Percentiles rank a stretch among this genome's conserved stretches.
Evolutionary conservation across 768 basidiomycete species (phyloP).

Genomic region (Lepiota venenata): DNA sequence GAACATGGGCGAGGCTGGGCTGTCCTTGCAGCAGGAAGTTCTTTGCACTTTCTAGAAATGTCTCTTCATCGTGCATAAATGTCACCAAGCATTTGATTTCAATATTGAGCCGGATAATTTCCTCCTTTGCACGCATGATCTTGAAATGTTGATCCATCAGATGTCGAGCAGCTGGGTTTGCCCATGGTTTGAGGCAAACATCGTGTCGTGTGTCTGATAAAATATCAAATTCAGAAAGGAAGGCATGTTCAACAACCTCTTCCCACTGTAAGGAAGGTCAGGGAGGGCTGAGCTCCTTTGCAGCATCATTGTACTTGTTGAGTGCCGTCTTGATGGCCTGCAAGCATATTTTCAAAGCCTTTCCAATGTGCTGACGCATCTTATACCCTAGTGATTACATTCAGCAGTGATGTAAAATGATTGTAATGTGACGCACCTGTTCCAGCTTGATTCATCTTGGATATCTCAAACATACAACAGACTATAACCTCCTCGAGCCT

Average conservation of each 20-base stretch:
- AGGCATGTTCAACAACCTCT: background rate
- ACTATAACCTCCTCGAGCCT: conserved; percentile 19
- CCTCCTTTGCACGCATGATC: conserved; percentile 14
- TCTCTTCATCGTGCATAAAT: conserved; percentile 12
- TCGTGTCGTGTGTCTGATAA: too few species aligned
- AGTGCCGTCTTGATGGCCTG: conserved; percentile 6
- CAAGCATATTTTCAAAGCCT: conserved; percentile 1
- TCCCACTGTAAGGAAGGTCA: conserved; percentile 1
- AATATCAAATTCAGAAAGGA: too few species aligned
- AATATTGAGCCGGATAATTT: conserved; percentile 15
- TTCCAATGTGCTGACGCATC: background rate
- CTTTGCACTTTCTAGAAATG: too few species aligned
- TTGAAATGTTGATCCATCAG: conserved; percentile 18
- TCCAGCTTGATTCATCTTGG: conserved; percentile 22
- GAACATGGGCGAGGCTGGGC: too few species aligned
- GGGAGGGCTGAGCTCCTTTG: background rate
- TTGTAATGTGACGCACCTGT: conserved; percentile 28
- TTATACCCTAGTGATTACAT: conserved; percentile 1
- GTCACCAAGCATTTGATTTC: conserved; percentile 15
- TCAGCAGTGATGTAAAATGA: too few species aligned
- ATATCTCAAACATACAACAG: conserved; percentile 22
- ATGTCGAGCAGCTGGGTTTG: conserved; percentile 12
- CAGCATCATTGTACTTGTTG: conserved; percentile 2
- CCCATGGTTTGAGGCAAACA: conserved; percentile 10
- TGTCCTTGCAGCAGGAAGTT: too few species aligned